Evolutionary conservation across 208 protist genomes (phyloP).

Genomic region (Entamoeba histolytica): DNA sequence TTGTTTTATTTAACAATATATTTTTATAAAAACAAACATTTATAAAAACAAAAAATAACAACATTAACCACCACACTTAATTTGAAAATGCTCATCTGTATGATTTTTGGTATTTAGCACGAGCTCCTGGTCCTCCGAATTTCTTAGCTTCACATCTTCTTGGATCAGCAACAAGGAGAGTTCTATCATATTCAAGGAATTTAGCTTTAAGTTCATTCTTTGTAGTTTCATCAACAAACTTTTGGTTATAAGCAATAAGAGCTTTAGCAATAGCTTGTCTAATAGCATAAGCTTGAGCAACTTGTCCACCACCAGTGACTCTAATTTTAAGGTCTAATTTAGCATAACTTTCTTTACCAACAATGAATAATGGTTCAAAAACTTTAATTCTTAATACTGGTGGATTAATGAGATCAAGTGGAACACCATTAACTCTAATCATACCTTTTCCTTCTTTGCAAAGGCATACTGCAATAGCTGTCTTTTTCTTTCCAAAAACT

Average conservation of each 20-base stretch:
- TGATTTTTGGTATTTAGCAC: conserved; percentile 93
- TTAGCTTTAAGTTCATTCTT: conserved; percentile 91
- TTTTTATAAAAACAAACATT: too few relatives aligned
- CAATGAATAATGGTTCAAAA: conserved; percentile 71
- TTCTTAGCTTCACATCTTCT: conserved; percentile 98
- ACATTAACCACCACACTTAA: too few relatives aligned
- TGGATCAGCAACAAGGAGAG: conserved; percentile 93
- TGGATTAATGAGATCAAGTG: conserved; percentile 80
- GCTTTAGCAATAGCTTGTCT: conserved; percentile 94
- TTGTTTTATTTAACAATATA: too few relatives aligned
- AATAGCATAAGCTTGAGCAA: conserved; percentile 86
- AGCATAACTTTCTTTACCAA: conserved; percentile 69
- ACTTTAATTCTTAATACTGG: conserved; percentile 87
- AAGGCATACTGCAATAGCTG: conserved; percentile 86
- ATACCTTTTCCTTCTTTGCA: conserved; percentile 78
- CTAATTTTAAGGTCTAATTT: conserved; percentile 75
- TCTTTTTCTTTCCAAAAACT: conserved; percentile 53
- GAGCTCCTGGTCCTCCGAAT: conserved; percentile 92
- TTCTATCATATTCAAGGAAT: conserved; percentile 81
- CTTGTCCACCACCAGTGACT: conserved; percentile 84
- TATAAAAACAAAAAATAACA: too few relatives aligned
- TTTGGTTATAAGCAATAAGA: conserved; percentile 94
- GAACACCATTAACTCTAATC: conserved; percentile 88
- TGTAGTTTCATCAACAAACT: conserved; percentile 72
- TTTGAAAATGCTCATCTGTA: conserved; percentile 71